Conservation (phyloP, 352 stramenopile genomes). For the Aphanomyces euteiches region DNA sequence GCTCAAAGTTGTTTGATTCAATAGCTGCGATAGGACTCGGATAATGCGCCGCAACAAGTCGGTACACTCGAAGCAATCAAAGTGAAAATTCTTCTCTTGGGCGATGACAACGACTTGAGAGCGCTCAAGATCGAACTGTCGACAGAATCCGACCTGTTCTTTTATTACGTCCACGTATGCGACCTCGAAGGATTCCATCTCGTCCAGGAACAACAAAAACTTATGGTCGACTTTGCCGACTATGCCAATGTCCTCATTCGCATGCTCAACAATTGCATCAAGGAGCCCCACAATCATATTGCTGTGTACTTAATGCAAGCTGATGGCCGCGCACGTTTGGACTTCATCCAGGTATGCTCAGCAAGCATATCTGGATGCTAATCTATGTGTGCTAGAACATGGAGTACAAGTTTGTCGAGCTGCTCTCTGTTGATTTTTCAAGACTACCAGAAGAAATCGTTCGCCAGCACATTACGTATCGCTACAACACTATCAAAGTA, state of each 20-base stretch:
- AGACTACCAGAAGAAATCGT: constrained; percentile 86
- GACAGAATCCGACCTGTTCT: constrained; percentile 92
- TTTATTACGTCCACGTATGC: constrained; percentile 89
- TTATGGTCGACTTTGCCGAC: constrained; percentile 94
- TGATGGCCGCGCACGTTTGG: constrained; percentile 85
- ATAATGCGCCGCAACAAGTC: constrained; percentile 85
- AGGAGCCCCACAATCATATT: constrained; percentile 91
- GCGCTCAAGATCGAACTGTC: constrained; percentile 87
- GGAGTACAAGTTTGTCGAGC: constrained; percentile 96
- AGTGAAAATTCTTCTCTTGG: constrained; percentile 90
- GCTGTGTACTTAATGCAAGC: constrained; percentile 92
- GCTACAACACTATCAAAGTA: constrained; percentile 93
- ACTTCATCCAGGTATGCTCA: constrained; percentile 84
- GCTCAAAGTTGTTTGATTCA: background rate
- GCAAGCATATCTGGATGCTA: background rate
- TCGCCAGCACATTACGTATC: constrained; percentile 90
- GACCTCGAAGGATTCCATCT: constrained; percentile 82
- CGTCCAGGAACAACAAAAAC: constrained; percentile 93
- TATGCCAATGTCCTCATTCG: constrained; percentile 92
- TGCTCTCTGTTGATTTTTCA: constrained; percentile 89
- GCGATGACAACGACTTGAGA: constrained; percentile 79
- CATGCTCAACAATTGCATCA: constrained; percentile 95
- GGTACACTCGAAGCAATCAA: constrained; percentile 93
- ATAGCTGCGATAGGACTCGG: constrained; percentile 44
- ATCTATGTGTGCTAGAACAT: constrained; percentile 80